Evolutionary conservation across 2,329 filamentous ascomycete species (phyloP), one percentile per base, ranked within the genome.

Genomic region (Alternaria arborescens): DNA sequence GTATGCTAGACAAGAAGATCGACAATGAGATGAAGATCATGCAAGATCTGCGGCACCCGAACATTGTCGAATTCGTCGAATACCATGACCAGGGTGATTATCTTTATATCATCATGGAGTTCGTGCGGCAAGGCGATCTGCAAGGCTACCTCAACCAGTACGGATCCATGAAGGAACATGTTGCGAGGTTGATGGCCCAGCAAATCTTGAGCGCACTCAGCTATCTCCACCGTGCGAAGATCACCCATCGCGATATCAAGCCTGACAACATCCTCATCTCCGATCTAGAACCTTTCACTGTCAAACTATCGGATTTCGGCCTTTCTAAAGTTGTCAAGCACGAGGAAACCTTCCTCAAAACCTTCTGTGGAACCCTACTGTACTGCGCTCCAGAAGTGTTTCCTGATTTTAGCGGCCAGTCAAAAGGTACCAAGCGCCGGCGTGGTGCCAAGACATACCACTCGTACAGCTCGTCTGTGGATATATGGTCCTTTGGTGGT

Each of bases 381-480:
- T 99, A 98, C 79, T 98, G 95, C 77, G 95, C 95, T 0, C 95
- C 95, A 0, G 95, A 99, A 74, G 94, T 99, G 2, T 99, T 98
- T 73, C 93, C 91, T 51, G 91, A 96, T 70, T 89, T 91, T 69
- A 83, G 87, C 50, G 88, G 87, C n/a, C 85, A 89, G 61, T 83
- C 88, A 38, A 85, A 81, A 82, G 70, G 88, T n/a, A 86, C 86
- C 58, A 90, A 88, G 68, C 85, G 88, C 70, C 85, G 88, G 22
- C 87, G 89, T 40, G 74, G 82, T 38, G 81, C 82, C 41, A 75
- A 74, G 36, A 72, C 73, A 16, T 84, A 73, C 80, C 82, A 79
- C 71, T 89, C 92, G 22, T 99, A 99, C 77, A 92, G 89, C 73
- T 92, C 97, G 63, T 92, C 93, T 1, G 92, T 98, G 32, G 95